Evolutionary conservation across 768 basidiomycete genomes (phyloP).

Genomic region (Trametes sanguinea): DNA sequence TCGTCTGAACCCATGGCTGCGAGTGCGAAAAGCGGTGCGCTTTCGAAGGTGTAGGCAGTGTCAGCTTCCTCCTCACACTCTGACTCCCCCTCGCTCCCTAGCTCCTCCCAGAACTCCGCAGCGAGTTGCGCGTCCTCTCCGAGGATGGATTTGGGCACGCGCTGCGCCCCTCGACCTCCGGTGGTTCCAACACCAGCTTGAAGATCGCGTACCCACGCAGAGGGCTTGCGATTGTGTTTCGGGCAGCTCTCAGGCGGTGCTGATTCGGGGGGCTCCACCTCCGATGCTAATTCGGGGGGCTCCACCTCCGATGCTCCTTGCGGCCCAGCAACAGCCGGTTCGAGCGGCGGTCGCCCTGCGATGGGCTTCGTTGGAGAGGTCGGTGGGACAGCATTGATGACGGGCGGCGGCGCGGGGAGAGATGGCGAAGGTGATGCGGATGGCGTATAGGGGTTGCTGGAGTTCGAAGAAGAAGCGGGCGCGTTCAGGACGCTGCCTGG

Average conservation of each 20-base stretch:
- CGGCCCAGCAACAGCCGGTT: no score
- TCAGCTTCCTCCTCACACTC: not conserved
- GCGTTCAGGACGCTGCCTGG: not conserved
- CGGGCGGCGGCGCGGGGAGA: no score
- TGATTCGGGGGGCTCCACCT: no score
- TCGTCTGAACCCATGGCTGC: not conserved
- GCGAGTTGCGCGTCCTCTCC: not conserved
- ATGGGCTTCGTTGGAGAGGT: no score
- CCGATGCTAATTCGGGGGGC: no score
- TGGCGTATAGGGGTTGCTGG: not conserved
- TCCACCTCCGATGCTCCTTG: no score
- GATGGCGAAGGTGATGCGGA: not conserved
- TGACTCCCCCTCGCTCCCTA: not conserved
- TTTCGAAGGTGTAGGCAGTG: no score
- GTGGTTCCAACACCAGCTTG: constrained; percentile 1
- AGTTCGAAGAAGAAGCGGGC: not conserved
- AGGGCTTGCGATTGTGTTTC: not conserved
- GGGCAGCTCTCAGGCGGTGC: not conserved
- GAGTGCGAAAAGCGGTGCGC: not conserved
- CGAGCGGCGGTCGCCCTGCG: no score
- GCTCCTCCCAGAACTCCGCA: not conserved
- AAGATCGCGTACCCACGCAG: not conserved
- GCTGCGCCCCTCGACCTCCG: constrained; percentile 5
- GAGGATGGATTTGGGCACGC: not conserved
- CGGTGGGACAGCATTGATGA: no score